Evolutionary conservation across 805 yeast species (phyloP).

Genomic region (Yamadazyma kitorensis): DNA sequence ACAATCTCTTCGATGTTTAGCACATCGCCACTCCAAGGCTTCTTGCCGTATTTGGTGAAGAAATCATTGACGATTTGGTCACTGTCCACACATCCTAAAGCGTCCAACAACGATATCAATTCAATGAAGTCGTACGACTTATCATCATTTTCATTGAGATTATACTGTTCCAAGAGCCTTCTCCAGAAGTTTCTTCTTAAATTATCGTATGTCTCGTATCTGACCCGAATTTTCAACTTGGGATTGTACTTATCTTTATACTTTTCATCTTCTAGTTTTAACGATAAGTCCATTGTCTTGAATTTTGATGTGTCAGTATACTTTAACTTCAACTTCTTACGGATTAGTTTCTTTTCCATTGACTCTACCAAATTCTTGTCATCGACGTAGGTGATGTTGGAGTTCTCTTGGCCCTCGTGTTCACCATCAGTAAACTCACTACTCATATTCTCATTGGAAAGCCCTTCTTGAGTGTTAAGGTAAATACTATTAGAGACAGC

Average conservation of each 20-base stretch:
- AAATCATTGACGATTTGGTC: slow-evolving; percentile 55
- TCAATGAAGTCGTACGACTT: slow-evolving; percentile 55
- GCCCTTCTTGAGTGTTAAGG: slow-evolving; percentile 4
- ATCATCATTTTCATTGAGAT: slow-evolving; percentile 32
- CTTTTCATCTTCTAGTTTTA: slow-evolving; percentile 28
- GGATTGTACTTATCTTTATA: slow-evolving; percentile 46
- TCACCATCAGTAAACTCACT: slow-evolving; percentile 6
- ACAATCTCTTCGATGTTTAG: slow-evolving; percentile 45
- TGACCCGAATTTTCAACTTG: slow-evolving; percentile 53
- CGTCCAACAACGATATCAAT: slow-evolving; percentile 60
- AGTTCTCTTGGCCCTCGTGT: slow-evolving; percentile 6
- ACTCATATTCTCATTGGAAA: slow-evolving; percentile 12
- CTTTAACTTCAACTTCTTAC: slow-evolving; percentile 21
- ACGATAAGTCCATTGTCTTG: slow-evolving; percentile 38
- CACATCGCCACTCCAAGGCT: slow-evolving; percentile 54
- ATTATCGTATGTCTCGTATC: slow-evolving; percentile 63
- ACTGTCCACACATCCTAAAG: slow-evolving; percentile 52
- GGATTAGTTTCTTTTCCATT: slow-evolving; percentile 13
- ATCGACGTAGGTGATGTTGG: slow-evolving; percentile 16
- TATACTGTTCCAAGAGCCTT: slow-evolving; percentile 55
- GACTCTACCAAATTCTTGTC: slow-evolving; percentile 31
- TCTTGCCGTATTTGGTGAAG: slow-evolving; percentile 43
- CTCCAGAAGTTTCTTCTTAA: slow-evolving; percentile 72
- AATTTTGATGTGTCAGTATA: slow-evolving; percentile 41
- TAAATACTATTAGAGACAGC: slow-evolving; percentile 14